Evolutionary conservation across 192 early-diverging fungal species (phyloP), one percentile per base, ranked within the genome.

Genomic region (Coemansia sp.): DNA sequence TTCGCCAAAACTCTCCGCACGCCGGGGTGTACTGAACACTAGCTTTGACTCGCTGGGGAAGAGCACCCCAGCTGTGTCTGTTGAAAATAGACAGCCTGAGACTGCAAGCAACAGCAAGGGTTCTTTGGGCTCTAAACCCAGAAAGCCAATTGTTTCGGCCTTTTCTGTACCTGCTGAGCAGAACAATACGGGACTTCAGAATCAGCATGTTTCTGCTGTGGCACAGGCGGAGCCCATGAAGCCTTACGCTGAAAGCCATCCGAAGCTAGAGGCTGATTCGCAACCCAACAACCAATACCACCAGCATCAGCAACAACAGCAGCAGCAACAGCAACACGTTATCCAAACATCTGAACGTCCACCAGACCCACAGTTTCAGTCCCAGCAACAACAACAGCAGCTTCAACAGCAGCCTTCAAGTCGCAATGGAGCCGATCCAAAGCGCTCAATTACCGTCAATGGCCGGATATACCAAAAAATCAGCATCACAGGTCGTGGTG

Each of bases 401-500:
- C 45, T 10, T 26, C 21, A 49, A 32, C 47, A 36, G 39, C 66
- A 51, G 7, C 52, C 48, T 40, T 51, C 42, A 15, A 54, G 22
- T 22, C 51, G 51, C 26, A 54, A 54, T 26, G 51, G 51, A 26
- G 13, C 26, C 21, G 76, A 83, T 41, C 67, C 83, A 11, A 81
- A 85, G 61, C 75, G 79, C 19, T 62, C 54, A 36, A 62, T 82
- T 9, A 8, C 72, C 4, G 74, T 88, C 19, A 86, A 87, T 32
- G 67, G 84, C 9, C 65, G 72, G 2, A 49, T 69, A 36, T 87
- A 87, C 66, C 76, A 76, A 18, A 80, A 84, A 19, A 62, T 88
- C 10, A 73, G 74, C 47, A 68, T 85, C 18, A 88, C 95, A 9
- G 96, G 95, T 1, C 84, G 88, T 11, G 96, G 96, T 19, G 96